Conservation (phyloP, 257 asterid genomes). For the Gynochthodes officinalis region DNA sequence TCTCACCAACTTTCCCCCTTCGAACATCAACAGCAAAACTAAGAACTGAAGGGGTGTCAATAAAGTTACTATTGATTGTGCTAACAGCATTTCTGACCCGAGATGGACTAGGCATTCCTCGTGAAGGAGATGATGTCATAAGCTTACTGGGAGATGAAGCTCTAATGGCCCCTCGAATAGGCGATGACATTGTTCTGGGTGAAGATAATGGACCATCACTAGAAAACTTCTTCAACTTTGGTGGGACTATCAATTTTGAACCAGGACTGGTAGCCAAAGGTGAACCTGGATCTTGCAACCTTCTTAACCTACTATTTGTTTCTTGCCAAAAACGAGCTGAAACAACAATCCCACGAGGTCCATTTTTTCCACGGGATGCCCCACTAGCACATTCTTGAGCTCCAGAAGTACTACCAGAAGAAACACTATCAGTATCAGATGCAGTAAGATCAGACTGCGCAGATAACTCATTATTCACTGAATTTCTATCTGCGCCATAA, state of each 20-base stretch:
- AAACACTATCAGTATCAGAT: conserved; percentile 91
- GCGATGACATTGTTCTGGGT: conserved; percentile 70
- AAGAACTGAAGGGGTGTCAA: conserved; percentile 87
- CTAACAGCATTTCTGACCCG: conserved; percentile 78
- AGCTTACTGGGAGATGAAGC: conserved; percentile 79
- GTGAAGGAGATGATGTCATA: conserved; percentile 62
- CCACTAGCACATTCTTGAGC: conserved; percentile 54
- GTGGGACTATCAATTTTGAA: conserved; percentile 53
- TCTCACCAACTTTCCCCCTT: conserved; percentile 93
- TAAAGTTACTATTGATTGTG: conserved; percentile 58
- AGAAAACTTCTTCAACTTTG: conserved; percentile 56
- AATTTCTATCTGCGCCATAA: conserved; percentile 39
- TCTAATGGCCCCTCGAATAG: conserved; percentile 62
- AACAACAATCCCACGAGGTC: conserved; percentile 59
- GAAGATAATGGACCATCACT: conserved; percentile 56
- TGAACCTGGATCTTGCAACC: conserved; percentile 88
- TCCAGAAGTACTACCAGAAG: conserved; percentile 90
- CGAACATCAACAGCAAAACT: conserved; percentile 90
- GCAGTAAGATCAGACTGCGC: conserved; percentile 60
- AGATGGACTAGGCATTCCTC: conserved; percentile 69
- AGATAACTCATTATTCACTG: conserved; percentile 41
- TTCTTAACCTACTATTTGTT: conserved; percentile 79
- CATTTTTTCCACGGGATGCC: conserved; percentile 34
- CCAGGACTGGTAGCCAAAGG: conserved; percentile 61
- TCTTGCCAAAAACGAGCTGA: conserved; percentile 97